Evolutionary conservation across 495 filamentous ascomycete genomes (phyloP).

Genomic region (Xylaria sp.): DNA sequence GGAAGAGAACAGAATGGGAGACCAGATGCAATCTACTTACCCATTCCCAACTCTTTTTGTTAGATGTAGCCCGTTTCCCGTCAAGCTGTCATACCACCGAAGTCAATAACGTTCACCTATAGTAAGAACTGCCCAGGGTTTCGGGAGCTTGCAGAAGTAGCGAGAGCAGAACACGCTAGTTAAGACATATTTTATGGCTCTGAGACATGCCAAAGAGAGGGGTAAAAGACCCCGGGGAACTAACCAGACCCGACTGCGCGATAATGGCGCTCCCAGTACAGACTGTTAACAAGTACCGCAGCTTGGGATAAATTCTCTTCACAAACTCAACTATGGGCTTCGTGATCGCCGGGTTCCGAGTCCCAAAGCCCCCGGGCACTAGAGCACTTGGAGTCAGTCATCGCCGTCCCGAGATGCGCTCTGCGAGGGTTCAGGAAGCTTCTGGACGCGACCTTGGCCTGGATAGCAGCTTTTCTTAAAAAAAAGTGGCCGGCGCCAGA

Average conservation of each 20-base stretch:
- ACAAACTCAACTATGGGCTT: constrained; percentile 55
- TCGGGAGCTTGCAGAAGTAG: no score
- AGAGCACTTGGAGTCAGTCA: not conserved
- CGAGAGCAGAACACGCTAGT: no score
- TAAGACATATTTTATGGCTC: no score
- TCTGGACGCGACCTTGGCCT: not conserved
- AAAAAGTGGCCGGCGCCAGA: not conserved
- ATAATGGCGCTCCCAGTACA: constrained; percentile 65
- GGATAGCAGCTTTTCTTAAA: not conserved
- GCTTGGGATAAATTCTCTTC: constrained; percentile 43
- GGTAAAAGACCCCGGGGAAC: no score
- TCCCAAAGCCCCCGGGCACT: constrained; percentile 69
- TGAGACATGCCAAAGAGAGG: no score
- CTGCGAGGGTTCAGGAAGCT: not conserved
- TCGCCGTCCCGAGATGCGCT: not conserved
- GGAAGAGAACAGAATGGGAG: not conserved
- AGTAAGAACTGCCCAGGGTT: no score
- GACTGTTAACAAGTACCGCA: constrained; percentile 66
- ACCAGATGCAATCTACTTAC: constrained; percentile 28
- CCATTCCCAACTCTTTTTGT: constrained; percentile 53
- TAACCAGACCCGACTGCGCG: no score
- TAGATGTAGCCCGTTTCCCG: constrained; percentile 64
- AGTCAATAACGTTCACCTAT: no score
- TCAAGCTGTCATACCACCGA: constrained; percentile 46
- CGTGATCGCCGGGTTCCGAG: constrained; percentile 48